Evolutionary conservation across 345 rosid genomes (phyloP), one percentile per base, ranked within the genome.

Genomic region (Citrus unshiu): DNA sequence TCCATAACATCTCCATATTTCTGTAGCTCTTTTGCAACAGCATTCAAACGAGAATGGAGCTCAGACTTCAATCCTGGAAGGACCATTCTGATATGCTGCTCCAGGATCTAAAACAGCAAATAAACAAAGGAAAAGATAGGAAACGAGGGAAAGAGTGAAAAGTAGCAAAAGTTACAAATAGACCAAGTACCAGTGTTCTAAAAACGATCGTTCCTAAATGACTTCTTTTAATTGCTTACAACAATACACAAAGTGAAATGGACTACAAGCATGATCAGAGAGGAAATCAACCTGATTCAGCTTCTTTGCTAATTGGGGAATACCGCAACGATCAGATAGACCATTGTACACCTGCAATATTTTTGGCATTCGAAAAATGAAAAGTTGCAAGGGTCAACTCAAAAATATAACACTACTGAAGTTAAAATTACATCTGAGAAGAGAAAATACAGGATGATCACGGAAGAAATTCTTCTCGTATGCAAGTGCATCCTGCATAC

Each of bases 291-390:
- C 96, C 90, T 90, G 91, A 81, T 92, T 92, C 80, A 92, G 79
- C 89, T 89, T 90, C 81, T 88, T 89, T 19, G 96, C 96, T 70
- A 90, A 88, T 85, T 90, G 89, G 63, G 93, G 92, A 73, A 90
- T 80, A 70, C 96, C 93, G 60, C 91, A 80, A 79, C 82, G 90
- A 83, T 92, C 89, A 56, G 89, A 46, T 49, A 92, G 89, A 75
- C 84, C 87, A 82, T 84, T 89, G 73, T 92, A 92, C 61, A 87
- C 91, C 93, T 90, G 76, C 66, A 81, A 29, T 34, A 77, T n/a
- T 56, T 46, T 35, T 22, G 71, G 24, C 77, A 85, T 80, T 40
- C 49, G 78, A 65, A 49, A 79, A 54, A 39, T 19, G 40, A 27
- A 22, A 68, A 16, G 22, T 49, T 65, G n/a, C 21, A 64, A 69